phyloP scores from a whole-genome alignment of 192 early-diverging fungal species.

The Allomyces javanicus region DNA sequence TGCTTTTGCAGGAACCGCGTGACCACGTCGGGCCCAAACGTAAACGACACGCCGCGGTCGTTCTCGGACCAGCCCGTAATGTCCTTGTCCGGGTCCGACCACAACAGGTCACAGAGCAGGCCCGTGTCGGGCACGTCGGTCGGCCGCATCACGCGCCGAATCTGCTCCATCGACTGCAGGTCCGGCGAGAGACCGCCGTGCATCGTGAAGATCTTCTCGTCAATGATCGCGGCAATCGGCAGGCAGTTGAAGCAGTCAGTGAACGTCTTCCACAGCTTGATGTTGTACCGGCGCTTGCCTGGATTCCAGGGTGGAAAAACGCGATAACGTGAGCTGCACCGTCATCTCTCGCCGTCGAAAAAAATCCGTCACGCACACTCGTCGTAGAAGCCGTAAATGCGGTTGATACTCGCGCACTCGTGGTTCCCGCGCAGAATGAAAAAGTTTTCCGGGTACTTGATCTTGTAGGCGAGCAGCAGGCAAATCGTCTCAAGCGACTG shows the following conservation, averaged over 20 bases:
- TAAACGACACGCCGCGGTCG: slow-evolving; percentile 88
- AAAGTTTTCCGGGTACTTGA: slow-evolving; percentile 99
- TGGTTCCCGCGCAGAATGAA: slow-evolving; percentile 98
- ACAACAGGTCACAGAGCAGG: slow-evolving; percentile 82
- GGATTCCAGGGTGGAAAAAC: neutral
- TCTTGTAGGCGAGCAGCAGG: slow-evolving; percentile 91
- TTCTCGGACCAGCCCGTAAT: slow-evolving; percentile 92
- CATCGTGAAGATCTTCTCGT: slow-evolving; percentile 98
- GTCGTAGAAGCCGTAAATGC: slow-evolving; percentile 97
- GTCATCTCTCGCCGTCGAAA: neutral
- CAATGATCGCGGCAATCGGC: slow-evolving; percentile 89
- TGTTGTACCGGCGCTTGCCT: slow-evolving; percentile 93
- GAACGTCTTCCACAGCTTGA: slow-evolving; percentile 98
- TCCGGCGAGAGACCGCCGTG: slow-evolving; percentile 95
- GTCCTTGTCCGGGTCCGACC: slow-evolving; percentile 96
- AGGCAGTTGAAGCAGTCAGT: slow-evolving; percentile 98
- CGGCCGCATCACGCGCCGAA: slow-evolving; percentile 87
- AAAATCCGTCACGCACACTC: slow-evolving; percentile 44
- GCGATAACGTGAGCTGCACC: neutral
- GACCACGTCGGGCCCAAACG: slow-evolving; percentile 89
- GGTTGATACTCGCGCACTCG: slow-evolving; percentile 89
- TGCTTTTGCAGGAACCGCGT: slow-evolving; percentile 84
- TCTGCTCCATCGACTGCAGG: slow-evolving; percentile 92
- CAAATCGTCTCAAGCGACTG: slow-evolving; percentile 97
- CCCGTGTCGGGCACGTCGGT: slow-evolving; percentile 95